Evolutionary conservation across 208 protist genomes (phyloP), one percentile per base, ranked within the genome.

Genomic region (Hexamita inflata): DNA sequence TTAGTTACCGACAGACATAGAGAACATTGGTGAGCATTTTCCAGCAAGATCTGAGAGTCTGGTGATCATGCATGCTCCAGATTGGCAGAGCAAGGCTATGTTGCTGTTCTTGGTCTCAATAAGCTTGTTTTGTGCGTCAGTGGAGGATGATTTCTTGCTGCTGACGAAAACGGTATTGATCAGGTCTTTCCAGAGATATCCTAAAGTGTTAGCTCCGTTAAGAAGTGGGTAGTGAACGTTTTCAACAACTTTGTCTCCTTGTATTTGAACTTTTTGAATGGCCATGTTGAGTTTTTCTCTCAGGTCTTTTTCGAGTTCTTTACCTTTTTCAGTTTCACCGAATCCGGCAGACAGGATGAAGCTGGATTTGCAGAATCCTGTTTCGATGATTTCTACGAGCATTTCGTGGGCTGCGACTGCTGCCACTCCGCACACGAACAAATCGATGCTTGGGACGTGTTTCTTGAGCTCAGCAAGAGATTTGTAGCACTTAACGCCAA

Each of bases 1-100:
- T 58, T 82, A 78, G 62, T 82, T 82, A 40, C 80, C 80, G 53
- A 81, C 78, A 59, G 80, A 80, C 7, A 82, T 30, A 45, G 65
- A 38, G 34, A 82, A 39, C 1, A 19, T 32, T 9, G 80, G 80
- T n/a, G 7, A 30, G 0, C 82, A 1, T 0, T 57, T 9, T 13
- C 78, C 35, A 41, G 77, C 78, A 29, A 82, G n/a, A 38, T 82
- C 74, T 13, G 66, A 78, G 1, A 74, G 41, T 38, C 80, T 65
- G 28, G 80, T 62, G 30, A 81, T 75, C 74, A 82, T 76, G 29
- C 68, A 73, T 0, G 78, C 80, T 19, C 80, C 80, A 38, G 70
- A 78, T 41, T 82, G 78, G 75, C 77, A 79, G 34, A 82, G 65
- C 1, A 82, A 39, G 15, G 34, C 62, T 39, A 34, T 30, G 13